Evolutionary conservation across 495 filamentous ascomycete genomes (phyloP), one percentile per base, ranked within the genome.

Genomic region (Choiromyces venosus): DNA sequence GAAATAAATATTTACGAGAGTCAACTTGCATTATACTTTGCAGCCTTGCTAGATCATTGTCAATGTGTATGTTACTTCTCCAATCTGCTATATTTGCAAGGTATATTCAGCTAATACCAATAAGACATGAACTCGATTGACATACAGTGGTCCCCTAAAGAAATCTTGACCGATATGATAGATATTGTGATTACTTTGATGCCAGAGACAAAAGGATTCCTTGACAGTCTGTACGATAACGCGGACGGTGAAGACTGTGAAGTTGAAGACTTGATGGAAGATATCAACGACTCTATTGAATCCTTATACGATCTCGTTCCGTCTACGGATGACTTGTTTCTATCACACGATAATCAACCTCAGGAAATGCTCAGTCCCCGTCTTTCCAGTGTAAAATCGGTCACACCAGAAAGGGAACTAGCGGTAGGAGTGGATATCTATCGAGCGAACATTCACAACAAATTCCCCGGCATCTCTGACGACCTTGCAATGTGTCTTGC

Each of bases 241-340:
- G 16, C 40, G 12, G 39, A 40, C 16, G 36, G 25, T 16, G 21
- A 33, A 25, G 52, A 65, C 10, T 38, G 65, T 19, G 29, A 44
- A 12, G n/a, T 39, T 37, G 1, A n/a, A 8, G 56, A 71, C 37
- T 35, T 40, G 29, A 16, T 52, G 18, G 46, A 70, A 18, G 56
- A 74, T 65, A 66, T 74, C 46, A 52, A 65, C 2, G 38, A 71
- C 9, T 65, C 61, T n/a, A 3, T 74, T 33, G 67, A 70, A n/a
- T 70, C 68, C 37, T 33, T 74, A 25, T 74, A 70, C 40, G 39
- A 71, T 37, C 39, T 74, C 21, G n/a, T 71, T 66, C 61, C 72
- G 38, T 70, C 65, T 66, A 74, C 70, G n/a, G 72, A 71, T 21
- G 46, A 56, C 37, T 19, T 61, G 38, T 74, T 21, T 40, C n/a